Evolutionary conservation across 305 asterid genomes (phyloP).

Genomic region (Rubia tinctorum): DNA sequence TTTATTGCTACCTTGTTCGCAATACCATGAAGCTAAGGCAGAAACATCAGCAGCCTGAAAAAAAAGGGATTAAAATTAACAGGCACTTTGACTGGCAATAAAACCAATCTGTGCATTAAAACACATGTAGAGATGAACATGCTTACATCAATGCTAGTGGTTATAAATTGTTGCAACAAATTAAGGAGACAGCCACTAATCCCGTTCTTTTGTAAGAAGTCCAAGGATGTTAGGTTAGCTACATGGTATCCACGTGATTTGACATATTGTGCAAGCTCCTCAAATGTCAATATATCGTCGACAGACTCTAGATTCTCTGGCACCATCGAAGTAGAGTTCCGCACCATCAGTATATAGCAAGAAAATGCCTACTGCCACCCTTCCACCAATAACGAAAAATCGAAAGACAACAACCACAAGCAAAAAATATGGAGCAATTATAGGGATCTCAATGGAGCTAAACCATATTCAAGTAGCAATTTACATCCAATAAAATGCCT

Average conservation of each 20-base stretch:
- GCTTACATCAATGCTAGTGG: conserved; percentile 59
- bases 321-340: conserved; percentile 7
- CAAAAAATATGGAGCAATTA: neutral
- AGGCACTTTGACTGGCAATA: neutral
- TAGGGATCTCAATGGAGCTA: neutral
- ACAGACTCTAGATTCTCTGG: conserved; percentile 86
- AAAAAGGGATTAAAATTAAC: conserved; percentile 10
- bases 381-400: neutral
- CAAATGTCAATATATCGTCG: conserved; percentile 77
- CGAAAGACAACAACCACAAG: neutral
- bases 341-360: neutral
- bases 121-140: conserved; percentile 3
- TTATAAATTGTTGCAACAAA: conserved; percentile 64
- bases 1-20: conserved; percentile 53
- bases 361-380: neutral
- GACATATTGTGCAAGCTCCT: conserved; percentile 66
- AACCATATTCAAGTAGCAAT: neutral
- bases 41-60: conserved; percentile 84
- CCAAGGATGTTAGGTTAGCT: conserved; percentile 73
- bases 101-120: neutral
- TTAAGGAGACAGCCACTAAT: conserved; percentile 79
- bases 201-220: conserved; percentile 69
- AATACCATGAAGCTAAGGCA: conserved; percentile 76
- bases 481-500: neutral
- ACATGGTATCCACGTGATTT: conserved; percentile 64